A percentile compares a stretch with the other conserved stretches of the same genome.
These are phyloP conservation scores for Trichoderma pleuroti DNA, from an alignment of 2,329 filamentous ascomycete genomes.

Conservation along the genomic window DNA sequence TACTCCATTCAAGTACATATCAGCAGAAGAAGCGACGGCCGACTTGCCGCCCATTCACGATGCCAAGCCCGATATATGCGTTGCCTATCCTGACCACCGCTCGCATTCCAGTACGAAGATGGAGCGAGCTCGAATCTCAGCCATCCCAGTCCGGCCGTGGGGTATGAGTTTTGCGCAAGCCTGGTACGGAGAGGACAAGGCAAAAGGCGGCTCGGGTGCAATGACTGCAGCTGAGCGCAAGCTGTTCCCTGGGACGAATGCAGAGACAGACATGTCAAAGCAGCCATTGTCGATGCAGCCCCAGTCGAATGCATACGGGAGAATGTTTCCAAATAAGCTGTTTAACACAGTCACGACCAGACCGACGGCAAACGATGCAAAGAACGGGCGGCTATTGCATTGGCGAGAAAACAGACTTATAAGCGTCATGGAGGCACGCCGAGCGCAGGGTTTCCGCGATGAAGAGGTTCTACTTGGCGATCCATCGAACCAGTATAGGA, in stretches of 20 bases:
- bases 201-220: conserved; percentile 27
- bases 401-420: conserved; percentile 61
- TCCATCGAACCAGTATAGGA: conserved; percentile 54
- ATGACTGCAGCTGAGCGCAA: conserved; percentile 39
- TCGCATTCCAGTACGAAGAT: conserved; percentile 37
- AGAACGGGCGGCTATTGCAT: conserved; percentile 56
- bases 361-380: conserved; percentile 49
- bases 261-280: background rate
- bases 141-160: conserved; percentile 58
- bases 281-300: conserved; percentile 32
- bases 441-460: conserved; percentile 69
- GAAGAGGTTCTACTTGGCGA: conserved; percentile 65
- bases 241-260: conserved; percentile 34
- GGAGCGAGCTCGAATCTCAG: conserved; percentile 46
- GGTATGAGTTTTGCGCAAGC: conserved; percentile 51
- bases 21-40: conserved; percentile 48
- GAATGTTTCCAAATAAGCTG: conserved; percentile 50
- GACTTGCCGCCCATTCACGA: conserved; percentile 64
- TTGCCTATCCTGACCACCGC: conserved; percentile 66
- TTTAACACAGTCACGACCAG: conserved; percentile 62
- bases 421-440: conserved; percentile 62
- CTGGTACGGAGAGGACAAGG: conserved; percentile 36
- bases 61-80: conserved; percentile 57
- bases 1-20: conserved; percentile 59
- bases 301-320: conserved; percentile 47